A percentile compares a stretch with the other conserved stretches of the same genome.
These are phyloP conservation scores for Xylariaceae sp. DNA, from an alignment of 2,329 filamentous ascomycete genomes.

Conservation along the genomic window DNA sequence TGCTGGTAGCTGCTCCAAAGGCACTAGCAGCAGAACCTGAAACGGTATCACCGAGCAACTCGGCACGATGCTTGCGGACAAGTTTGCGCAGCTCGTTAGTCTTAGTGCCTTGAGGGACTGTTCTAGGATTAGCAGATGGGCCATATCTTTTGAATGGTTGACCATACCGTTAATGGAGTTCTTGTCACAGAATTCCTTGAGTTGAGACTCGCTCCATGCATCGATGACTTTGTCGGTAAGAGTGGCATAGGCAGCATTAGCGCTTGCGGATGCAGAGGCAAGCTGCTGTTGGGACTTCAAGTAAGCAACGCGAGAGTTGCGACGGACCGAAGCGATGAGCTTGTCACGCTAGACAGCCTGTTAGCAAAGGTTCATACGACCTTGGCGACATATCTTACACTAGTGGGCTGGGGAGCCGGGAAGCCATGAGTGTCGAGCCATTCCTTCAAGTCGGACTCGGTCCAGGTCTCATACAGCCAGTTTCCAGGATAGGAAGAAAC, in stretches of 20 bases:
- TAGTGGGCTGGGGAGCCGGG: conserved; percentile 77
- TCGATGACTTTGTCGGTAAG: conserved; percentile 82
- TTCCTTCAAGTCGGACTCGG: conserved; percentile 87
- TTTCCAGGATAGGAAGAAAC: conserved; percentile 84
- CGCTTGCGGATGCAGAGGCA: conserved; percentile 58
- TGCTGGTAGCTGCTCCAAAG: conserved; percentile 69
- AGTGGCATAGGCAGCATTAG: conserved; percentile 66
- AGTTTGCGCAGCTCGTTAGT: conserved; percentile 85
- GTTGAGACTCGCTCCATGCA: conserved; percentile 80
- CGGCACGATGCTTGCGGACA: conserved; percentile 79
- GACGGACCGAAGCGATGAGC: conserved; percentile 82
- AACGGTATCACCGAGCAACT: conserved; percentile 64
- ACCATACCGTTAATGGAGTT: conserved; percentile 62
- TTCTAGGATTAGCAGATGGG: conserved; percentile 22
- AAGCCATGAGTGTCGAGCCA: conserved; percentile 89
- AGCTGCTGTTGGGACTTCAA: conserved; percentile 61
- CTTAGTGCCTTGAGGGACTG: conserved; percentile 88
- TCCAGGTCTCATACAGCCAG: conserved; percentile 91
- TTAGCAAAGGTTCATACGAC: conserved; percentile 15
- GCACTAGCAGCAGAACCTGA: conserved; percentile 54
- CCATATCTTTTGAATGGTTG: not conserved
- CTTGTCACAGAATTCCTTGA: conserved; percentile 92
- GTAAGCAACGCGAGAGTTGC: conserved; percentile 79
- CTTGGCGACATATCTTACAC: conserved; percentile 30
- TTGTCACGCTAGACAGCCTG: conserved; percentile 61